phyloP scores from a whole-genome alignment of 495 filamentous ascomycete genomes.

The Trichoderma erinaceum region DNA sequence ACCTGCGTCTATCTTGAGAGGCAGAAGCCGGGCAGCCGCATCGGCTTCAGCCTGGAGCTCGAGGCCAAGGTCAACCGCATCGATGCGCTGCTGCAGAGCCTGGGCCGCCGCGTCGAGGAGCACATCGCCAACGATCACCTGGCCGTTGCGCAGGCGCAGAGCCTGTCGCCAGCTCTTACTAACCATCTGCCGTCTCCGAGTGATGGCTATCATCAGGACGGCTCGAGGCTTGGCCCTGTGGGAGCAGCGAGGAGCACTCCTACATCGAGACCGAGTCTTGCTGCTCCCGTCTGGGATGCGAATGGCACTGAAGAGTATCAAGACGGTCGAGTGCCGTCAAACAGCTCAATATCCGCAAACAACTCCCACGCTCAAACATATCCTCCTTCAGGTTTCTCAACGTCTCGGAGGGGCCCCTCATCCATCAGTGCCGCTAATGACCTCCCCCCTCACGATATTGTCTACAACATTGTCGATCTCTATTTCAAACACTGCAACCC shows the following conservation, averaged over 20 bases:
- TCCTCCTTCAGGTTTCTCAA: background rate
- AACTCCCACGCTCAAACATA: background rate
- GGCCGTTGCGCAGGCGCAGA: background rate
- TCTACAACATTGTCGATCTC: slow-evolving; percentile 74
- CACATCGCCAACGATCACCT: slow-evolving; percentile 11
- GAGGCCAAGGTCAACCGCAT: slow-evolving; percentile 67
- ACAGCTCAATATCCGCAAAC: background rate
- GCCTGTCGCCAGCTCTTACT: slow-evolving; percentile 1
- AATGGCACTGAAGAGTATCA: background rate
- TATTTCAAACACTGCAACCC: slow-evolving; percentile 90
- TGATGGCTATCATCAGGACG: slow-evolving; percentile 40
- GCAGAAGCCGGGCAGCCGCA: slow-evolving; percentile 77
- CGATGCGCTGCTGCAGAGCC: slow-evolving; percentile 42
- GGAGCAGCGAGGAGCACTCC: background rate
- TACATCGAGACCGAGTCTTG: background rate
- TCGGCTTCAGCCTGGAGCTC: slow-evolving; percentile 82
- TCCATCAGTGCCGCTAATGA: slow-evolving; percentile 52
- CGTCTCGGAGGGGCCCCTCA: slow-evolving; percentile 4
- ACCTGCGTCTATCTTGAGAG: slow-evolving; percentile 77
- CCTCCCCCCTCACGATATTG: slow-evolving; percentile 75
- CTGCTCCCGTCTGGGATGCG: background rate
- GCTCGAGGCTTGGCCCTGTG: slow-evolving; percentile 35
- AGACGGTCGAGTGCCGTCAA: background rate
- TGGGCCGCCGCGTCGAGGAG: slow-evolving; percentile 41
- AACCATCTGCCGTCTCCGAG: slow-evolving; percentile 22